Conservation (phyloP, 2,329 filamentous ascomycete genomes). For the Zasmidium citrigriseum region DNA sequence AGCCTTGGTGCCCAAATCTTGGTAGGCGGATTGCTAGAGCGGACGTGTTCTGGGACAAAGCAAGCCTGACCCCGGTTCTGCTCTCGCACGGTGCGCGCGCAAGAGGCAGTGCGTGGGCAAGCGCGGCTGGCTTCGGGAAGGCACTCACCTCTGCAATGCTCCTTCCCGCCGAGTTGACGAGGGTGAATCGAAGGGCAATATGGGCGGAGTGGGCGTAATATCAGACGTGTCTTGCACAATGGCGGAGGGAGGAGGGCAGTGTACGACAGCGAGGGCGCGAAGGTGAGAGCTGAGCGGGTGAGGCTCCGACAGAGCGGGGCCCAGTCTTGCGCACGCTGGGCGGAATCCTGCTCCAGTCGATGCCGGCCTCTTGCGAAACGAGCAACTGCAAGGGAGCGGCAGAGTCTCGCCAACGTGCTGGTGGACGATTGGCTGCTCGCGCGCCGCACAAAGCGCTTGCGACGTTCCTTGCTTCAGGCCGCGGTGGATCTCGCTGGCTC, state of each 20-base stretch:
- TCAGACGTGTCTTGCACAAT: not conserved
- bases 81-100: not conserved
- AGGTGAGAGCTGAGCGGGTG: constrained; percentile 4
- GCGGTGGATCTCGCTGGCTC: not conserved
- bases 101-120: not conserved
- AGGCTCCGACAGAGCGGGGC: constrained; percentile 3
- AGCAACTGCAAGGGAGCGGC: constrained; percentile 3
- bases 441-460: not conserved
- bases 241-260: not conserved
- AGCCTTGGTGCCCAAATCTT: constrained; percentile 5
- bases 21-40: not conserved
- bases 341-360: constrained; percentile 3
- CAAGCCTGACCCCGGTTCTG: constrained; percentile 1
- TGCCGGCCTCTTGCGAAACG: not conserved
- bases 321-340: not conserved
- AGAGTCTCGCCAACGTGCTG: not conserved
- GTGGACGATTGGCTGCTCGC: not conserved
- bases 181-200: not conserved
- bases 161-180: not conserved
- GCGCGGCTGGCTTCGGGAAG: not conserved
- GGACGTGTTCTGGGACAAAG: constrained; percentile 9
- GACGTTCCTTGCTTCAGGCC: not conserved
- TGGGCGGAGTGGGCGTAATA: not conserved
- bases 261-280: constrained; percentile 3
- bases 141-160: not conserved